Evolutionary conservation across 1,284 basidiomycete species (phyloP).

Genomic region (Tremellales sp.): DNA sequence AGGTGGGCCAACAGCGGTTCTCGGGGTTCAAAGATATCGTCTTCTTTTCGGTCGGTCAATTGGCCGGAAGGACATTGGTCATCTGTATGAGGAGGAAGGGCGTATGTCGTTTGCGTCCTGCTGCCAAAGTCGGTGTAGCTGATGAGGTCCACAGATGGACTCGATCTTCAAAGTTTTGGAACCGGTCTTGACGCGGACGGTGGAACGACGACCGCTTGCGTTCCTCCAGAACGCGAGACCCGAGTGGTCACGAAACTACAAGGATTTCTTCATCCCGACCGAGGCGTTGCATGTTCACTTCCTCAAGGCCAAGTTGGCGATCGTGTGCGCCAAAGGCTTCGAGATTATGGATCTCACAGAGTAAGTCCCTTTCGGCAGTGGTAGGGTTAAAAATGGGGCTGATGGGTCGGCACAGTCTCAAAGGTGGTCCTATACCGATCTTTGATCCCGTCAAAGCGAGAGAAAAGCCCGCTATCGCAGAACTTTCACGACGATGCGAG

Average conservation of each 20-base stretch:
- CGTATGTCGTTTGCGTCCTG: conserved; percentile 52
- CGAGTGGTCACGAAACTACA: conserved; percentile 89
- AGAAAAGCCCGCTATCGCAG: conserved; percentile 68
- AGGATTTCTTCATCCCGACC: conserved; percentile 87
- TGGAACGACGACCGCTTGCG: conserved; percentile 63
- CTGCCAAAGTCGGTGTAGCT: neutral
- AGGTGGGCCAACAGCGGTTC: conserved; percentile 68
- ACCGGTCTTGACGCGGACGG: conserved; percentile 79
- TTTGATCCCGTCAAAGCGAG: conserved; percentile 57
- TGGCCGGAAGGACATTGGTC: conserved; percentile 78
- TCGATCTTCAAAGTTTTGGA: conserved; percentile 92
- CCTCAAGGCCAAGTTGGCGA: conserved; percentile 83
- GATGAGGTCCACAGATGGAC: conserved; percentile 56
- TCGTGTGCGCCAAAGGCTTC: conserved; percentile 89
- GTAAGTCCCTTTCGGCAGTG: conserved; percentile 52
- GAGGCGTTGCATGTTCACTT: conserved; percentile 87
- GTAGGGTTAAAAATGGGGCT: neutral
- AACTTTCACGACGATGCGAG: conserved; percentile 76
- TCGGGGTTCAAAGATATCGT: conserved; percentile 81
- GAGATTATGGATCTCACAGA: conserved; percentile 92
- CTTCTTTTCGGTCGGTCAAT: conserved; percentile 87
- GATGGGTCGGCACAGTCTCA: conserved; percentile 56
- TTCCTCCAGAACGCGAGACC: conserved; percentile 71
- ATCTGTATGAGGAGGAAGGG: conserved; percentile 96
- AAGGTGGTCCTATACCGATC: conserved; percentile 74